Evolutionary conservation across 805 yeast genomes (phyloP).

Genomic region (Metschnikowia orientalis): DNA sequence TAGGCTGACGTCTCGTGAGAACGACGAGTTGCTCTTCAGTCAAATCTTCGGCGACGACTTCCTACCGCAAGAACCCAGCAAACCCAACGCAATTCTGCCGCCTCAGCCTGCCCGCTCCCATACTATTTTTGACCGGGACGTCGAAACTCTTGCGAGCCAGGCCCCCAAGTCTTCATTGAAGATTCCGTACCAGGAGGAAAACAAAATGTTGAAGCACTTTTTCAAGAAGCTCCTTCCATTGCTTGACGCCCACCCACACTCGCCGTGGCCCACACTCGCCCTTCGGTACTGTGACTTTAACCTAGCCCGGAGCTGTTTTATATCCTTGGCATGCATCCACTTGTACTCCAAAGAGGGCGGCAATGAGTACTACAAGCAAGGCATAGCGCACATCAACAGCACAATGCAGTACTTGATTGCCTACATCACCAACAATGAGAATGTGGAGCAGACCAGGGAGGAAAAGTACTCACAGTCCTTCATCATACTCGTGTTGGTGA

Average conservation of each 20-base stretch:
- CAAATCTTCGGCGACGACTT: constrained; percentile 11
- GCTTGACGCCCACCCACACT: constrained; percentile 55
- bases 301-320: constrained; percentile 54
- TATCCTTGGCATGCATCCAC: constrained; percentile 54
- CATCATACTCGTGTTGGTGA: constrained; percentile 48
- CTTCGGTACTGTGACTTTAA: constrained; percentile 54
- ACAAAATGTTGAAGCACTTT: constrained; percentile 52
- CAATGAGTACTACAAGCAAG: constrained; percentile 47
- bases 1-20: constrained; percentile 9
- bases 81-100: not conserved
- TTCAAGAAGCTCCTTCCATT: constrained; percentile 50
- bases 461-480: constrained; percentile 18
- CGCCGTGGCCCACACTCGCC: constrained; percentile 60
- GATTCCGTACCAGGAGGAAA: constrained; percentile 45
- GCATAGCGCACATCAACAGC: constrained; percentile 50
- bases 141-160: constrained; percentile 4
- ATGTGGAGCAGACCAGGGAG: constrained; percentile 6
- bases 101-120: not conserved
- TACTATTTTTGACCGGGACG: constrained; percentile 12
- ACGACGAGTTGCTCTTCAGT: constrained; percentile 6
- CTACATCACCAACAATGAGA: constrained; percentile 26
- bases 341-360: constrained; percentile 49
- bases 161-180: constrained; percentile 10
- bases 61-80: constrained; percentile 1
- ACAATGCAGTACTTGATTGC: constrained; percentile 53